phyloP scores from a whole-genome alignment of 1,139 yeast genomes.

The Diutina siamensis region DNA sequence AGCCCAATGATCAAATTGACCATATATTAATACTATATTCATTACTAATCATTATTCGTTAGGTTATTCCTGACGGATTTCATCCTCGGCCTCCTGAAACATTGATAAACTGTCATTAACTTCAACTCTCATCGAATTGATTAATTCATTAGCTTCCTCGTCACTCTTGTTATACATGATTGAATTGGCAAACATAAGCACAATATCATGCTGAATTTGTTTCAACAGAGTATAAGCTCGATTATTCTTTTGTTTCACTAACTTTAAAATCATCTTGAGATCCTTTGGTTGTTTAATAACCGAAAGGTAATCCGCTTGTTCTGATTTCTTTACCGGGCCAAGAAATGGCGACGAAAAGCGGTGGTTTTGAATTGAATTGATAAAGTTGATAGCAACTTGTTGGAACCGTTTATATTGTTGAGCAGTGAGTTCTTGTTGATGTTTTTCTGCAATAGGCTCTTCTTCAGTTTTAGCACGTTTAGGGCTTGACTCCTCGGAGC shows the following conservation, averaged over 20 bases:
- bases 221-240: conserved; percentile 41
- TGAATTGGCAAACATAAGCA: conserved; percentile 75
- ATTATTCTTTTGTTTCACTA: conserved; percentile 37
- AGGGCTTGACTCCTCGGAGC: background rate
- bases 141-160: conserved; percentile 50
- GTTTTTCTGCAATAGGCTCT: too few relatives aligned
- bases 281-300: conserved; percentile 58
- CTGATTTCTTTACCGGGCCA: conserved; percentile 54
- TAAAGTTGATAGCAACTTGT: conserved; percentile 43
- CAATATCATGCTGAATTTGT: conserved; percentile 56
- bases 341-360: conserved; percentile 66
- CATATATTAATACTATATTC: background rate
- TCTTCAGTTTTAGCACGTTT: conserved; percentile 6
- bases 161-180: conserved; percentile 67
- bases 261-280: conserved; percentile 47
- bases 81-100: conserved; percentile 28
- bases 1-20: too few relatives aligned
- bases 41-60: background rate
- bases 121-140: conserved; percentile 57
- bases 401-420: conserved; percentile 34
- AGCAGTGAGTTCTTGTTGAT: conserved; percentile 6
- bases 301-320: conserved; percentile 58
- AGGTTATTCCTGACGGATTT: background rate
- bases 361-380: conserved; percentile 57
- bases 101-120: conserved; percentile 38